Conservation (phyloP, 768 basidiomycete genomes). For the Hemileccinum rubropunctum region DNA sequence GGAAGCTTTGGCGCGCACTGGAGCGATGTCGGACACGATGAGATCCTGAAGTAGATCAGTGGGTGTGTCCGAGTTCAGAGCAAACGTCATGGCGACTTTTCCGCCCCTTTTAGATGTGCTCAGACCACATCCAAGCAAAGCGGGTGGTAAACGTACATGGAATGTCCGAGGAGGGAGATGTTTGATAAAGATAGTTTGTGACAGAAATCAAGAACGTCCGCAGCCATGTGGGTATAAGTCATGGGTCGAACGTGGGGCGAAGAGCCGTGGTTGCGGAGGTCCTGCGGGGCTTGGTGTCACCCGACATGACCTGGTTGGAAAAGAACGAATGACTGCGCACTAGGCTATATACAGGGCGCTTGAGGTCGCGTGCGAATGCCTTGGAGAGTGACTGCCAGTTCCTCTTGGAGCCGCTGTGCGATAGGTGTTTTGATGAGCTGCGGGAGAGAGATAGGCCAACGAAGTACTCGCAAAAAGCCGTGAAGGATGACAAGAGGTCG, state of each 20-base stretch:
- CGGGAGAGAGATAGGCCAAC: not conserved
- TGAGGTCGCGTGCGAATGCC: slow-evolving; percentile 61
- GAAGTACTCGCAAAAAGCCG: slow-evolving; percentile 54
- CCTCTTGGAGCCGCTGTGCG: slow-evolving; percentile 74
- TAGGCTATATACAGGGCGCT: slow-evolving; percentile 70
- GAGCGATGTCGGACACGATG: slow-evolving; percentile 82
- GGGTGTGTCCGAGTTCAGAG: slow-evolving; percentile 45
- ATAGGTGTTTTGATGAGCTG: slow-evolving; percentile 1
- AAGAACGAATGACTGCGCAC: slow-evolving; percentile 36
- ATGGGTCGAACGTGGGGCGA: slow-evolving; percentile 75
- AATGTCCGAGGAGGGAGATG: slow-evolving; percentile 82
- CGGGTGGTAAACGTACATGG: slow-evolving; percentile 58
- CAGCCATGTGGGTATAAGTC: slow-evolving; percentile 77
- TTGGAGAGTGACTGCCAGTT: slow-evolving; percentile 87
- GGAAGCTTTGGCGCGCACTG: slow-evolving; percentile 54
- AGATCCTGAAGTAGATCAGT: slow-evolving; percentile 48
- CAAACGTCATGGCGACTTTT: slow-evolving; percentile 75
- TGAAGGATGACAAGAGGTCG: slow-evolving; percentile 57
- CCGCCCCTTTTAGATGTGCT: slow-evolving; percentile 63
- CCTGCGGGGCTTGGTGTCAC: slow-evolving; percentile 39
- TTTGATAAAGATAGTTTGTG: slow-evolving; percentile 48
- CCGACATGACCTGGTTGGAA: not conserved
- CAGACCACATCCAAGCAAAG: not conserved
- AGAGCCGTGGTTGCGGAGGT: slow-evolving; percentile 86
- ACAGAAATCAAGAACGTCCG: slow-evolving; percentile 72